Evolutionary conservation across 139 green algal species (phyloP).

Genomic region (Micractinium sp.): DNA sequence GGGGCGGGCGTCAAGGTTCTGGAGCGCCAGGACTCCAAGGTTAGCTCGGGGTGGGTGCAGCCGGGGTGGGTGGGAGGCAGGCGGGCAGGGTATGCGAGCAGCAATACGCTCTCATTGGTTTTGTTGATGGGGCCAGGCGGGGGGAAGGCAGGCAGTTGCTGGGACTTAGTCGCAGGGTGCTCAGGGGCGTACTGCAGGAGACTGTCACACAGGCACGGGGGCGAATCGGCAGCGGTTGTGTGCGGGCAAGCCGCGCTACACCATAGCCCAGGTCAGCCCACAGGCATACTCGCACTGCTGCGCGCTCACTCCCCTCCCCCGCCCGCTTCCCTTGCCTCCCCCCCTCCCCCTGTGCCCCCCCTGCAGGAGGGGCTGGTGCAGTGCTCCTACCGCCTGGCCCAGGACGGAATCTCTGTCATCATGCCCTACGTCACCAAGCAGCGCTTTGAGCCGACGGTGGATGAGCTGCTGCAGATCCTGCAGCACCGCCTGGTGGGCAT

Average conservation of each 20-base stretch:
- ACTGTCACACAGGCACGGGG: no score
- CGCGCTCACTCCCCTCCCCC: no score
- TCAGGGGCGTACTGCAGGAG: not conserved
- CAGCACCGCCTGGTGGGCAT: slow-evolving; percentile 9
- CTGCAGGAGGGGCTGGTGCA: slow-evolving; percentile 52
- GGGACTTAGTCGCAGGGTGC: no score
- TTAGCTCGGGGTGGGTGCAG: not conserved
- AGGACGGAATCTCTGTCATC: slow-evolving; percentile 88
- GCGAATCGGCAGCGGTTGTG: no score
- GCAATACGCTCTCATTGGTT: no score
- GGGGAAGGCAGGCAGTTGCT: no score
- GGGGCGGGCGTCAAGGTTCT: slow-evolving; percentile 90
- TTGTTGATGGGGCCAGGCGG: no score
- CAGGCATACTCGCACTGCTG: not conserved
- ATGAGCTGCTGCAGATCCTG: slow-evolving; percentile 71
- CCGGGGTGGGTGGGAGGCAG: not conserved
- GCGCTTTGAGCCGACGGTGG: slow-evolving; percentile 52
- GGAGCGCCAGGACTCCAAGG: slow-evolving; percentile 80
- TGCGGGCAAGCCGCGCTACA: no score
- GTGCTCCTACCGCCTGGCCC: slow-evolving; percentile 86
- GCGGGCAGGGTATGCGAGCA: not conserved
- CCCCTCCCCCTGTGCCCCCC: not conserved
- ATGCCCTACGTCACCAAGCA: slow-evolving; percentile 85
- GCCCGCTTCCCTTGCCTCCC: not conserved
- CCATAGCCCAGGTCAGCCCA: no score